Base-by-base conservation (phyloP, 495 filamentous ascomycete species). In the Hypoxylon trugodes region DNA sequence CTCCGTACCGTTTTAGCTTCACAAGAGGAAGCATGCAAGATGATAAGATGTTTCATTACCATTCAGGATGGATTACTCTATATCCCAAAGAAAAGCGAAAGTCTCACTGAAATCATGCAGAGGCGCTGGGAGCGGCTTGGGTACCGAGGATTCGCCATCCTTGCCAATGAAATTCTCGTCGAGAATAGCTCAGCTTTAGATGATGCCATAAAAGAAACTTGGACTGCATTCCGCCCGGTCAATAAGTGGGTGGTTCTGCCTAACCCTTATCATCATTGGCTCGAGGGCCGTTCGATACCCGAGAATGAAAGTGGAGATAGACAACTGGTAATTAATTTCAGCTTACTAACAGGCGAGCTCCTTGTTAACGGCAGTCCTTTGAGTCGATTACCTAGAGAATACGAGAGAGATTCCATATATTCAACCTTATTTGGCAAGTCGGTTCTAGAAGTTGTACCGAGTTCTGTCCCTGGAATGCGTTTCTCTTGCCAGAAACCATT, bases 301-400 rank as follows among this genome's bases (percentile, higher is more conserved):
- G 41, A 18, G 12, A n/a, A n/a, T 22, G 45, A 33, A 22, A 16
- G 12, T 10, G 54, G 33, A 21, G 18, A 45, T 2, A 37, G 26
- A 4, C 6, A 32, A 1, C 47, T 74, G 5, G 12, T 16, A 1
- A 74, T 87, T 2, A 76, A 82, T 18, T 85, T 76, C 62, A 85
- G 88, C 62, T 33, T 86, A 3, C 66, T 89, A 15, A 82, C 75
- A 1, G 84, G 84, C 0, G 72, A 79, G 26, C 75, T 90, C 2
- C 78, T 89, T 16, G 76, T 89, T 10, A 76, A 88, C 54, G 84
- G 84, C 1, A 59, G 68, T 1, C 86, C 84, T 0, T 58, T 87
- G 8, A 69, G 74, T 9, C 76, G 80, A 16, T 74, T 87, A 0
- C 86, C 86, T 0, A 10, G 19, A 3, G 59, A 77, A 4, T 89